phyloP scores from a whole-genome alignment of 1,139 yeast genomes.

The Sugiyamaella japonica region DNA sequence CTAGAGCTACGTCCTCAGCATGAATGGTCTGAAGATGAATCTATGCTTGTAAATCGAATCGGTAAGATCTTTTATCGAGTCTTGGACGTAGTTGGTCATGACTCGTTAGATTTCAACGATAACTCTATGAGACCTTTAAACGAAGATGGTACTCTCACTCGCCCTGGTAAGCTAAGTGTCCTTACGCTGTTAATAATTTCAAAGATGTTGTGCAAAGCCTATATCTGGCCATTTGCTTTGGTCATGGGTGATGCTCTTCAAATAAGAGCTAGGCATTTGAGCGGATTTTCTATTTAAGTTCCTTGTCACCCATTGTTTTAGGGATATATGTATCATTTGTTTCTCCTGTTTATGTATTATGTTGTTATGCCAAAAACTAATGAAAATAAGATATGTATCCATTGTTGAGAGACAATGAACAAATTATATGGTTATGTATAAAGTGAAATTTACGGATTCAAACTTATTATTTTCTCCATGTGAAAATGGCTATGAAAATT shows the following conservation, averaged over 20 bases:
- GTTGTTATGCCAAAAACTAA: constrained; percentile 13
- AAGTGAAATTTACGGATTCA: not conserved
- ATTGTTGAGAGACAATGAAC: not conserved
- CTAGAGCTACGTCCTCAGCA: constrained; percentile 29
- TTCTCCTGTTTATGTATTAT: not conserved
- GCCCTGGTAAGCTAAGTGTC: constrained; percentile 26
- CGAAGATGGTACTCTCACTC: constrained; percentile 19
- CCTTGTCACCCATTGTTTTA: not conserved
- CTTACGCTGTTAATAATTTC: constrained; percentile 32
- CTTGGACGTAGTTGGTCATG: constrained; percentile 34
- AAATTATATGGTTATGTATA: not conserved
- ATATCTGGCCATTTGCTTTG: constrained; percentile 38
- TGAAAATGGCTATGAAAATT: not conserved
- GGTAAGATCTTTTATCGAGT: constrained; percentile 36
- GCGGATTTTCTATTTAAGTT: constrained; percentile 6
- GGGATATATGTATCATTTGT: not conserved
- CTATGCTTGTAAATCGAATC: constrained; percentile 34
- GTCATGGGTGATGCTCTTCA: constrained; percentile 38
- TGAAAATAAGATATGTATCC: not conserved
- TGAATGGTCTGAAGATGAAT: constrained; percentile 35
- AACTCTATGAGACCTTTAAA: constrained; percentile 14
- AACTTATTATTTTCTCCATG: not conserved
- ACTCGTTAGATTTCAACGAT: constrained; percentile 18
- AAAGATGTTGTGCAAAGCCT: constrained; percentile 32
- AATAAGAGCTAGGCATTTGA: constrained; percentile 29